These are phyloP conservation scores for Kodamaea fukazawae DNA, from an alignment of 805 yeast species.

Conservation along the genomic window DNA sequence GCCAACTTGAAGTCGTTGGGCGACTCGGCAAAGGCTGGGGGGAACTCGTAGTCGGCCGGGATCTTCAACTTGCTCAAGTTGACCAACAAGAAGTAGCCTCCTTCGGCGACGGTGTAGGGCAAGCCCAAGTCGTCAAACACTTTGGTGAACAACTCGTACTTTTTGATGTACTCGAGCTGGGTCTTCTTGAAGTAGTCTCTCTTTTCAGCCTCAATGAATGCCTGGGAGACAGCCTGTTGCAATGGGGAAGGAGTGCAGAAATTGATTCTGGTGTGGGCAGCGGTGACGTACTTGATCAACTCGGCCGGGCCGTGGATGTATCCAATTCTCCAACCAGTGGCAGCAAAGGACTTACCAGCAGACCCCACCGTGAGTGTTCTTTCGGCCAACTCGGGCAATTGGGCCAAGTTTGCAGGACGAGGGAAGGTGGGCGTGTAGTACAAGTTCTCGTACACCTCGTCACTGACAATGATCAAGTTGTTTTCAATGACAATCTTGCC, in stretches of 20 bases:
- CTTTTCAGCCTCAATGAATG: constrained; percentile 59
- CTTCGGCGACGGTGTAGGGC: constrained; percentile 89
- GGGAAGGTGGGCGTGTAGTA: constrained; percentile 69
- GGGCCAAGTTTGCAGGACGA: constrained; percentile 73
- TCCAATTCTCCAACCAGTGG: constrained; percentile 98
- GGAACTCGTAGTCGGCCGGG: constrained; percentile 70
- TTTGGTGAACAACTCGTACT: constrained; percentile 68
- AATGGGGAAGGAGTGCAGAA: constrained; percentile 88
- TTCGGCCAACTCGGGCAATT: constrained; percentile 66
- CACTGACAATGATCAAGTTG: constrained; percentile 79
- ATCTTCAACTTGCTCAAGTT: constrained; percentile 80
- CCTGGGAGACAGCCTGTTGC: constrained; percentile 87
- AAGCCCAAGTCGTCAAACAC: constrained; percentile 84
- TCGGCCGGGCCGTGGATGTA: constrained; percentile 91
- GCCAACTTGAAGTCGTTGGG: constrained; percentile 88
- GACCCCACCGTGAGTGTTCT: constrained; percentile 91
- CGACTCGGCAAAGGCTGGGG: constrained; percentile 61
- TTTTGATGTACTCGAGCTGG: constrained; percentile 62
- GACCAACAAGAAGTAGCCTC: constrained; percentile 89
- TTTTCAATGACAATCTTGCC: constrained; percentile 84
- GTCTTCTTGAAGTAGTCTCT: constrained; percentile 69
- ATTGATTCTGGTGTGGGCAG: constrained; percentile 93
- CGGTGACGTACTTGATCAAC: constrained; percentile 72
- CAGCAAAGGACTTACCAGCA: constrained; percentile 98
- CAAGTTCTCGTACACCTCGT: constrained; percentile 93